Evolutionary conservation across 768 basidiomycete genomes (phyloP), one percentile per base, ranked within the genome.

Genomic region (Termitomyces sp.): DNA sequence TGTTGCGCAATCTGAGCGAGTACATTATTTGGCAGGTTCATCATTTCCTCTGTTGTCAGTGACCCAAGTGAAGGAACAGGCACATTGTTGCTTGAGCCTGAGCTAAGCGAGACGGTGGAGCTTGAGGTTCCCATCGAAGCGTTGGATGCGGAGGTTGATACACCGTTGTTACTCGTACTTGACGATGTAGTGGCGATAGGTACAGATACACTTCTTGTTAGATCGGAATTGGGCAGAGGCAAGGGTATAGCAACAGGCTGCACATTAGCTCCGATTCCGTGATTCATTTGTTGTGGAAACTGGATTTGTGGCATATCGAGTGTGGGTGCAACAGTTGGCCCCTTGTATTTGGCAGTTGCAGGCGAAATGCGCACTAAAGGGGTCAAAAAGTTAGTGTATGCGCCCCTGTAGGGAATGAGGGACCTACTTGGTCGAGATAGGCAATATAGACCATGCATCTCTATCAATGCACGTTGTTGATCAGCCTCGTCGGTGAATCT

Each of bases 371-470:
- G 87, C 91, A 93, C 90, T 93, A 63, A 17, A 55, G 46, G 41
- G 28, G 28, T 51, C 43, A 38, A 58, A 37, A 64, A 45, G 64
- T 70, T 48, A 26, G 63, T 72, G 64, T 67, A 66, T 70, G 69
- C 68, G 65, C 51, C 26, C 52, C 52, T 52, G 56, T 24, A 40
- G 21, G n/a, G 37, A 19, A 51, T 24, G 40, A 54, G 38, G 45
- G 34, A 78, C 88, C 59, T 69, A 93, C 91, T 93, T 45, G 92
- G 93, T 56, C 92, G 82, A 37, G 90, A 91, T 48, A 91, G 78
- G 66, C 92, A 93, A 64, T 93, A 93, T 12, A 93, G 75, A 11
- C 92, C 93, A 63, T 91, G 90, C 90, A 92, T 94, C 73, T 92
- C 92, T 54, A 87, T 87, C 55, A 96, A 75, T 2, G 93, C 93